Conservation (phyloP, 495 filamentous ascomycete species). For the Penicillium crystallinum region DNA sequence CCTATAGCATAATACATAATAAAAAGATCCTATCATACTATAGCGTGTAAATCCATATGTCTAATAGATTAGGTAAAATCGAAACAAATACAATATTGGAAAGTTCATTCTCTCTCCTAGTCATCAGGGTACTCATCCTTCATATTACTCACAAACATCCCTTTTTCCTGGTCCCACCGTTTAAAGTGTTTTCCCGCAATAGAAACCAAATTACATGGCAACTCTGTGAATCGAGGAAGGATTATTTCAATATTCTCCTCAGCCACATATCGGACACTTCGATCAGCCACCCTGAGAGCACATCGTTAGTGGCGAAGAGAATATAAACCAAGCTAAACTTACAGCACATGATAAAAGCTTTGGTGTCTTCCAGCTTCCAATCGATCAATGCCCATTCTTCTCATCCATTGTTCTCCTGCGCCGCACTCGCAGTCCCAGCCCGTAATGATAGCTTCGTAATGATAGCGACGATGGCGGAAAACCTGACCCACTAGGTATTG, state of each 20-base stretch:
- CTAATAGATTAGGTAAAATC: too few species aligned
- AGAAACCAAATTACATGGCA: constrained; percentile 51
- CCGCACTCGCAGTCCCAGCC: constrained; percentile 72
- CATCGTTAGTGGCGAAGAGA: not conserved
- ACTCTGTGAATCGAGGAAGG: constrained; percentile 38
- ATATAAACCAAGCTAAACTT: constrained; percentile 32
- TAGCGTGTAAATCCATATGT: too few species aligned
- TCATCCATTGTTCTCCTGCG: constrained; percentile 51
- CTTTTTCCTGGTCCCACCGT: constrained; percentile 63
- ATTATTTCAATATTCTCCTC: constrained; percentile 80
- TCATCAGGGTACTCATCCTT: constrained; percentile 82
- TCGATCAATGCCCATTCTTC: constrained; percentile 57
- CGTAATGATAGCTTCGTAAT: constrained; percentile 73
- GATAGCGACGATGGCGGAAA: constrained; percentile 76
- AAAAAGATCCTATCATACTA: too few species aligned
- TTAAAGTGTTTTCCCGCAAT: constrained; percentile 87
- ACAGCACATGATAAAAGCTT: constrained; percentile 83
- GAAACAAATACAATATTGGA: too few species aligned
- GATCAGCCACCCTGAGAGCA: constrained; percentile 58
- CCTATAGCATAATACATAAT: too few species aligned
- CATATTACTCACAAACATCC: constrained; percentile 81
- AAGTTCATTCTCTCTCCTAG: constrained; percentile 26
- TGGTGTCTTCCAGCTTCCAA: constrained; percentile 60
- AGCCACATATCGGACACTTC: constrained; percentile 69
- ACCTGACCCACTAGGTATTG: constrained; percentile 75